These are phyloP conservation scores for Colletotrichum siamense DNA, from an alignment of 2,329 filamentous ascomycete genomes.

Conservation along the genomic window DNA sequence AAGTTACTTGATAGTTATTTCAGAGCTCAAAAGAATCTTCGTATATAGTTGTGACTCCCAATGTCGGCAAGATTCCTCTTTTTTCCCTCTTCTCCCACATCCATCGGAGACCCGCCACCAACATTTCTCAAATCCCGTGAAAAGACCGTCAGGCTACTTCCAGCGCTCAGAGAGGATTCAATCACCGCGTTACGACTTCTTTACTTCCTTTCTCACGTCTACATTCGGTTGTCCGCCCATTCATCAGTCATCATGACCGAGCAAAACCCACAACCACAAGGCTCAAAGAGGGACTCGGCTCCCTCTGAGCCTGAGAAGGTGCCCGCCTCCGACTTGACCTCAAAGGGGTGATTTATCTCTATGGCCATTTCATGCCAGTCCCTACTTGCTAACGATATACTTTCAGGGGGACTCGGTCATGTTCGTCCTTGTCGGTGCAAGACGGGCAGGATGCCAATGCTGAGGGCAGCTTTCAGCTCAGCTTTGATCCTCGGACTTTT, in stretches of 20 bases:
- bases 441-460: neutral
- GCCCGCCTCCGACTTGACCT: neutral
- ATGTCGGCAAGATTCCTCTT: neutral
- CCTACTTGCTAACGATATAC: neutral
- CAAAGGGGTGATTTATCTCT: neutral
- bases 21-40: neutral
- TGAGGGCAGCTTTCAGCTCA: neutral
- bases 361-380: neutral
- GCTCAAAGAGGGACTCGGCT: neutral
- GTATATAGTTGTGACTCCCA: neutral
- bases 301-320: neutral
- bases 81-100: neutral
- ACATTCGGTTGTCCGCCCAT: neutral
- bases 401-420: neutral
- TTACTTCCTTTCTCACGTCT: neutral
- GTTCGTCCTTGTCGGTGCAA: neutral
- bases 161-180: neutral
- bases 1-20: neutral
- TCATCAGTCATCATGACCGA: neutral
- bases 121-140: accelerated
- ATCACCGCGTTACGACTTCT: neutral
- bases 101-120: neutral
- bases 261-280: neutral
- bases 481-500: neutral
- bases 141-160: neutral